These are phyloP conservation scores for Bocquillonia castaneifolia DNA, from an alignment of 441 rosid genomes.

Conservation along the genomic window DNA sequence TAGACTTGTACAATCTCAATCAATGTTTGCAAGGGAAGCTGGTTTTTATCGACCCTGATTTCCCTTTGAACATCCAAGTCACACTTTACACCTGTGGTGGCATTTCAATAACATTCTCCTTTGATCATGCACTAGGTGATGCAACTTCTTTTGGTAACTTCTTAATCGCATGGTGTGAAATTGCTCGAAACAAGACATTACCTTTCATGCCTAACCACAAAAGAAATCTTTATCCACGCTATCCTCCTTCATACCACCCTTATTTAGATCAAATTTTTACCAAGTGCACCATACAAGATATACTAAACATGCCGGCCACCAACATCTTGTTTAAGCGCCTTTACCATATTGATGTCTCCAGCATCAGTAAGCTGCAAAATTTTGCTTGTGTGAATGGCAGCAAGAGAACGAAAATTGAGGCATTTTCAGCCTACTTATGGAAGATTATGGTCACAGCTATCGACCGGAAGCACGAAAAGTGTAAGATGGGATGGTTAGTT, in stretches of 20 bases:
- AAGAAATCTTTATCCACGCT: slow-evolving; percentile 52
- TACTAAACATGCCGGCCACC: slow-evolving; percentile 43
- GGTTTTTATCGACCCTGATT: slow-evolving; percentile 38
- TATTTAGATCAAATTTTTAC: slow-evolving; percentile 45
- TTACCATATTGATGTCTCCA: slow-evolving; percentile 50
- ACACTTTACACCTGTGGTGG: slow-evolving; percentile 60
- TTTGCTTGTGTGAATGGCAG: slow-evolving; percentile 44
- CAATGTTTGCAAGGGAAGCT: slow-evolving; percentile 46
- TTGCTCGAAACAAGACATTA: slow-evolving; percentile 45
- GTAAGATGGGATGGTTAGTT: slow-evolving; percentile 90
- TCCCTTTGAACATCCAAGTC: slow-evolving; percentile 56
- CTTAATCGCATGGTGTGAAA: slow-evolving; percentile 62
- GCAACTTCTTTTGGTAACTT: slow-evolving; percentile 64
- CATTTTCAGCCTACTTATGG: slow-evolving; percentile 83
- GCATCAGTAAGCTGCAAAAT: slow-evolving; percentile 47
- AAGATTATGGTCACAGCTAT: slow-evolving; percentile 53
- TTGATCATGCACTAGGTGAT: slow-evolving; percentile 84
- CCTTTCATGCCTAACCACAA: slow-evolving; percentile 62
- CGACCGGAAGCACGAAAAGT: slow-evolving; percentile 35
- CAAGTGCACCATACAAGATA: slow-evolving; percentile 63
- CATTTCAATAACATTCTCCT: slow-evolving; percentile 60
- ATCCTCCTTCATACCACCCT: slow-evolving; percentile 52
- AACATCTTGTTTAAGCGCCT: slow-evolving; percentile 59
- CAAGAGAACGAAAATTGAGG: slow-evolving; percentile 69
- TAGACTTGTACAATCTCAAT: slow-evolving; percentile 57